phyloP scores from a whole-genome alignment of 2,329 filamentous ascomycete species.

The Paecilomyces variotii region DNA sequence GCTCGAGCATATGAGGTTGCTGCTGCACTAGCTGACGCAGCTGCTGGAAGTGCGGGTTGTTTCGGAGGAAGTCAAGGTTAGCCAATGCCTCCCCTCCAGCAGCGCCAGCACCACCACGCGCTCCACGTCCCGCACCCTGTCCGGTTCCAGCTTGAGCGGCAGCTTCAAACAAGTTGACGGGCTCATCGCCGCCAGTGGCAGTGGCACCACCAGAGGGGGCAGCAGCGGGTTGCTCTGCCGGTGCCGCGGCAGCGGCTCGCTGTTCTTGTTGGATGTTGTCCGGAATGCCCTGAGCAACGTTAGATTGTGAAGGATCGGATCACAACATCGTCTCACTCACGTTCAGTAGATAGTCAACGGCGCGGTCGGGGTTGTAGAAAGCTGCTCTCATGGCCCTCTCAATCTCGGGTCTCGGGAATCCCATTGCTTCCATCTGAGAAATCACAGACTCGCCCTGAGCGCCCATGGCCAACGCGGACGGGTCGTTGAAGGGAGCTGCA shows the following conservation, averaged over 20 bases:
- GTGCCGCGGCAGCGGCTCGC: slow-evolving; percentile 41
- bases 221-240: slow-evolving; percentile 37
- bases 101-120: slow-evolving; percentile 36
- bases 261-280: slow-evolving; percentile 71
- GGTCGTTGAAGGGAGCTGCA: slow-evolving; percentile 52
- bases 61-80: slow-evolving; percentile 86
- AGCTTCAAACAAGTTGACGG: slow-evolving; percentile 85
- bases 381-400: slow-evolving; percentile 92
- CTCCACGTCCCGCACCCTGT: slow-evolving; percentile 36
- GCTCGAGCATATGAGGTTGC: slow-evolving; percentile 96
- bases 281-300: slow-evolving; percentile 68
- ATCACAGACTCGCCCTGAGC: slow-evolving; percentile 73
- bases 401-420: slow-evolving; percentile 80
- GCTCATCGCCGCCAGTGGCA: slow-evolving; percentile 45
- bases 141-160: slow-evolving; percentile 65
- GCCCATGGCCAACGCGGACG: slow-evolving; percentile 79
- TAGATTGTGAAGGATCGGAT: slow-evolving; percentile 1
- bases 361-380: slow-evolving; percentile 93
- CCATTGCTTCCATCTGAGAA: slow-evolving; percentile 94
- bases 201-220: slow-evolving; percentile 23
- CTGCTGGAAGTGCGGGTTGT: slow-evolving; percentile 97
- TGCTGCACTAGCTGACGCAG: slow-evolving; percentile 94
- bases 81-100: slow-evolving; percentile 53
- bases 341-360: slow-evolving; percentile 88
- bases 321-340: slow-evolving; percentile 46